Evolutionary conservation across 306 rosid genomes (phyloP), one percentile per base, ranked within the genome.

Genomic region (Myrica gale): DNA sequence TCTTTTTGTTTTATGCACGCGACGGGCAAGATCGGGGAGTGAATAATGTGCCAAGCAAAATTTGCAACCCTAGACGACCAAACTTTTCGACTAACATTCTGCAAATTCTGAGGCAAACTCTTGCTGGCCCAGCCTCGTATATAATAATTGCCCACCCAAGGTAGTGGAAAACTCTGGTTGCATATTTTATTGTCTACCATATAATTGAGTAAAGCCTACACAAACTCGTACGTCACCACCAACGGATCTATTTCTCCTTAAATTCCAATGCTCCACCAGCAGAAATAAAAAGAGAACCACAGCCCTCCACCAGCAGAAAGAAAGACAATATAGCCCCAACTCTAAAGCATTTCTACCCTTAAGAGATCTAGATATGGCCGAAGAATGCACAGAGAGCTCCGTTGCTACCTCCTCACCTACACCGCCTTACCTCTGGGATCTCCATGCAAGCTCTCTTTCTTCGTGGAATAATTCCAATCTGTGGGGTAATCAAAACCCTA

Each of bases 361-460:
- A 53, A 21, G 57, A 63, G 43, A 73, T 42, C 26, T 26, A 72
- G 39, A 71, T 41, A 93, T 91, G 97, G 92, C 85, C 5, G 95
- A 85, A 78, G 94, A 89, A 67, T 87, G 97, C 80, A 85, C 45
- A 15, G 92, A 89, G 15, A 85, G 81, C 80, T 82, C 89, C 17
- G 82, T 90, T 73, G 90, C 87, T 9, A 85, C 87, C 60, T 78
- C 90, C 60, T 84, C 90, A 26, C 69, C 87, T 11, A 79, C 85
- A 16, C 90, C 88, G 21, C 73, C 83, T n/a, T 88, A 82, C 50
- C 91, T 94, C 96, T 91, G 98, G 98, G 90, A 94, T 85, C 73
- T 75, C 23, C 91, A 84, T 50, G 80, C 74, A 2, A 20, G 50
- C 42, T 57, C 87, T 75, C 78, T 82, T 62, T 70, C 88, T 84